Base-by-base conservation (phyloP, 2,329 filamentous ascomycete species). In the Plectosphaerella cucumerina region DNA sequence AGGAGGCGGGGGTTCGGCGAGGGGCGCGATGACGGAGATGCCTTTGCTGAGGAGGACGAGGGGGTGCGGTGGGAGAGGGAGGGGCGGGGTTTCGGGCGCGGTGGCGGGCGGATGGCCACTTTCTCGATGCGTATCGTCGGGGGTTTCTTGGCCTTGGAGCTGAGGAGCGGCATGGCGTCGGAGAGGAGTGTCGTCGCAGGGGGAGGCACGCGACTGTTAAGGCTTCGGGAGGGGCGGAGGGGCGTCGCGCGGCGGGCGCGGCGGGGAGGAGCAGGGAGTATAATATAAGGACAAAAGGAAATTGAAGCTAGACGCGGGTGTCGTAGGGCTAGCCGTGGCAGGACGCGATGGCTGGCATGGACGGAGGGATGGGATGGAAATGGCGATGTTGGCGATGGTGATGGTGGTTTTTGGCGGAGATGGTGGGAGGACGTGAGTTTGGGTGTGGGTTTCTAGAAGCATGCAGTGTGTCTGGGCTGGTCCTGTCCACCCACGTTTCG, bases 61-160 rank as follows among this genome's bases (percentile, higher is more conserved):
- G 22, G 15, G 17, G 65, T 60, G 44, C 62, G 59, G 49, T 61
- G 55, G 49, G 58, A 57, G 48, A 66, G 60, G 47, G 63, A 58
- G 31, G 64, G 60, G 57, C 67, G 71, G 8, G 68, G 65, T 44
- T 67, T 69, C 9, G 68, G 69, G 44, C 70, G 67, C 15, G 67
- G 62, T 4, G 62, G 55, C 45, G 67, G 60, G 44, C 61, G 60
- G 60, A 80, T 69, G 49, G 71, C 66, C 51, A 80, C 75, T 56
- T 75, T 76, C 62, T 81, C 76, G 59, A 78, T 75, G 53, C 76
- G 74, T 58, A 80, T 73, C 53, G 71, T 72, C 51, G 75, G 72
- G 49, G 72, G 69, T 54, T 76, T 72, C 61, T 78, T 81, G 55
- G 70, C 71, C 55, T 73, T 74, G 49, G 65, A 65, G 54, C 69